These are phyloP conservation scores for slime mould (Dictyostelium discoideum) DNA, from an alignment of 78 protist species.

Conservation along the genomic window DNA sequence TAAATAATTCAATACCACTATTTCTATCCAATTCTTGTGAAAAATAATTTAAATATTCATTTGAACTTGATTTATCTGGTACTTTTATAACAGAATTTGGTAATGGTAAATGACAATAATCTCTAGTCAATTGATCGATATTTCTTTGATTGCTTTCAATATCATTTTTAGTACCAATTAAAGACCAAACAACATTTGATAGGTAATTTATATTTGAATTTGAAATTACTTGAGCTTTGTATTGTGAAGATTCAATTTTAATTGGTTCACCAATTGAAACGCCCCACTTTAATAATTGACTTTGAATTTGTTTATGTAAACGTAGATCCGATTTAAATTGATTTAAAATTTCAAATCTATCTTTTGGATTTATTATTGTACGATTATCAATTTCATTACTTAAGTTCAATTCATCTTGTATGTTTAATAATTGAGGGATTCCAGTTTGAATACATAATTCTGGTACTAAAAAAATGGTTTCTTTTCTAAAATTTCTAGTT, in stretches of 20 bases:
- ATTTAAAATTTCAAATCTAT: not conserved
- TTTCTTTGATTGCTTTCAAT: not conserved
- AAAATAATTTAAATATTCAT: not conserved
- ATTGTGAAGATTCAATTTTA: not conserved
- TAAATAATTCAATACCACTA: not conserved
- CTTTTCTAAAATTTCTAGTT: not conserved
- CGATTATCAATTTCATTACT: not conserved
- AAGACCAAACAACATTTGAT: not conserved
- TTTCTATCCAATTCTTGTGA: not conserved
- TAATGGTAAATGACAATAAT: not conserved
- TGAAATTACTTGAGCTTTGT: not conserved
- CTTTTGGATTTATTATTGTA: not conserved
- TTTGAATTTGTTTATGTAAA: not conserved
- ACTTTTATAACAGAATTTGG: not conserved
- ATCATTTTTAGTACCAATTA: not conserved
- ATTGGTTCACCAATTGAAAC: not conserved
- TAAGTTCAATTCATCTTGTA: not conserved
- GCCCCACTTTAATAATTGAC: slow-evolving; percentile 16
- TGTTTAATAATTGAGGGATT: not conserved
- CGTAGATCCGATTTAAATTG: not conserved
- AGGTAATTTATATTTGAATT: not conserved
- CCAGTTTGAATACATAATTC: slow-evolving; percentile 59
- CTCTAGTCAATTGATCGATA: not conserved
- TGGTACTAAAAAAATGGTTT: slow-evolving; percentile 15
- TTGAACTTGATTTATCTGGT: not conserved